Base-by-base conservation (phyloP, 2,329 filamentous ascomycete species). In the Thielaviopsis populi region DNA sequence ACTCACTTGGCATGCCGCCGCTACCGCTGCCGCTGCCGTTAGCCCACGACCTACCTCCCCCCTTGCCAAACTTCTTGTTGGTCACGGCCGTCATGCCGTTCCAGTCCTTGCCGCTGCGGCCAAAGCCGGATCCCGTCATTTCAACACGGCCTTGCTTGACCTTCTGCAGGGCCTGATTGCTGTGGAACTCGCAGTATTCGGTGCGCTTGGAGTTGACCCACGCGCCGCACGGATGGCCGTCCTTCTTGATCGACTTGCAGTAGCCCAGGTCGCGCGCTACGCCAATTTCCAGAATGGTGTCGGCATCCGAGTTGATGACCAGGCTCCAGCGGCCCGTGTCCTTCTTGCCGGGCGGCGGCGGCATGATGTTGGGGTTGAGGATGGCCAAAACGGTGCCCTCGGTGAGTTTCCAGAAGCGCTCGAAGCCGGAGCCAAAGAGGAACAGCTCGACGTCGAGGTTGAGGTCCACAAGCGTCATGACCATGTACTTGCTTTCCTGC, bases 141-240 rank as follows among this genome's bases (percentile, higher is more conserved):
- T 95, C 91, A 77, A 91, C 85, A 42, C 91, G 81, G 37, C 78
- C 77, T 63, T 71, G 83, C 71, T 89, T 91, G 59, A 64, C 37
- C 19, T 61, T 60, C 63, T 85, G 82, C 2, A 97, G 76, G 30
- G 89, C 86, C 30, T 89, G 78, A 69, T 95, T 91, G 68, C 95
- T 84, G 73, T 99, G 94, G 69, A 87, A 99, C 68, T 96, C 91
- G 75, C 94, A 99, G 72, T 88, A 89, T 69, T 95, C 86, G 0
- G 91, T 96, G 69, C 91, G 89, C 62, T 90, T 84, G 68, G 83
- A 84, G 73, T 99, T 92, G 66, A 99, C 80, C 94, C 94, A 99
- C 33, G 82, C 77, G 41, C 82, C 84, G 73, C 94, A 99, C 58
- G 81, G 76, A 64, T 88, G 81, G 46, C 94, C 92, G 71, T 96